Conservation (phyloP, 1,284 basidiomycete species). For the Fomitopsis pinicola region DNA sequence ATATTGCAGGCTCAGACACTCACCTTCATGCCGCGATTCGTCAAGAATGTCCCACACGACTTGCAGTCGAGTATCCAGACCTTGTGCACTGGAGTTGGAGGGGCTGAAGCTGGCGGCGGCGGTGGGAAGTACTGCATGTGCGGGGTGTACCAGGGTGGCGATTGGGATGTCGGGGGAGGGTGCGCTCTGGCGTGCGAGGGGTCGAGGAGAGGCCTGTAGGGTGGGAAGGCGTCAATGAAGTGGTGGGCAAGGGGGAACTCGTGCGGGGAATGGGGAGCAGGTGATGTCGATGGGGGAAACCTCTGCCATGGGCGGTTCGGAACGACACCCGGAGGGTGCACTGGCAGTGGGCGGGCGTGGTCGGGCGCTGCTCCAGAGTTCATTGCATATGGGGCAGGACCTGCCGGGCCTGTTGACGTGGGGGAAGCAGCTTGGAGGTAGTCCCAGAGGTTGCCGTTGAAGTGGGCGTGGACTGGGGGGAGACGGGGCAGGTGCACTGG, state of each 20-base stretch:
- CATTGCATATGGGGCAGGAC: background rate
- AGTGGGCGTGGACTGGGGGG: background rate
- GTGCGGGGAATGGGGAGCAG: background rate
- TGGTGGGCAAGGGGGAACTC: background rate
- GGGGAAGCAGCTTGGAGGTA: background rate
- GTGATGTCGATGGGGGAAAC: background rate
- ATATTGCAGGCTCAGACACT: constrained; percentile 12
- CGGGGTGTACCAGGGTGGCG: constrained; percentile 7
- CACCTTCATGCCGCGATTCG: constrained; percentile 84
- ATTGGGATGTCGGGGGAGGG: constrained; percentile 1
- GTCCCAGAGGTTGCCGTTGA: background rate
- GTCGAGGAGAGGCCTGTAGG: background rate
- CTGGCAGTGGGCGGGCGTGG: background rate
- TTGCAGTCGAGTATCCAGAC: constrained; percentile 82
- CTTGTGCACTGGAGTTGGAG: constrained; percentile 40
- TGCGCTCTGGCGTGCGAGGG: background rate
- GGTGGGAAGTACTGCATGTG: constrained; percentile 14
- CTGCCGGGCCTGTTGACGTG: background rate
- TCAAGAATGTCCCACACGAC: constrained; percentile 69
- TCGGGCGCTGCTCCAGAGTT: background rate
- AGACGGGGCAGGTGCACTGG: background rate
- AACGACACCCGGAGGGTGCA: background rate
- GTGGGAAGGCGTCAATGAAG: background rate
- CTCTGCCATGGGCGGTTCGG: background rate
- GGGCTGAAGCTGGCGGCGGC: constrained; percentile 12